Conservation (phyloP, 495 filamentous ascomycete species). For the Penicillium salamii region DNA sequence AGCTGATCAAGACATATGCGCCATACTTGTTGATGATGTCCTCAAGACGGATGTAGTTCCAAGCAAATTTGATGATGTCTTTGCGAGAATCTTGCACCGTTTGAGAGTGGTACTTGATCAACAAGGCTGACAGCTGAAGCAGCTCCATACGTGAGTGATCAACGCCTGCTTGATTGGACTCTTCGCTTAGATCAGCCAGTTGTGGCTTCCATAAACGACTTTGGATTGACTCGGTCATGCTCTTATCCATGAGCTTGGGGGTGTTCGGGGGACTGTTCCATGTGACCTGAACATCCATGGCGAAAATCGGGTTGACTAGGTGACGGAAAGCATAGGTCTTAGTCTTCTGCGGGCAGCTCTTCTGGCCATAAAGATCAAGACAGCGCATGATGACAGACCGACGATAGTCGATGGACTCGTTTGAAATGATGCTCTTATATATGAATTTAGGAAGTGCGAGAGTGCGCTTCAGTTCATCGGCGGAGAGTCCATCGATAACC, state of each 20-base stretch:
- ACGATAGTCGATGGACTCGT: slow-evolving; percentile 85
- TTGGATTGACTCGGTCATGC: slow-evolving; percentile 87
- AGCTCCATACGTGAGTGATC: slow-evolving; percentile 97
- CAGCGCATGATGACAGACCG: slow-evolving; percentile 79
- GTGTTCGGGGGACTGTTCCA: slow-evolving; percentile 53
- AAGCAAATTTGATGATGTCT: slow-evolving; percentile 98
- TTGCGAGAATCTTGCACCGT: slow-evolving; percentile 88
- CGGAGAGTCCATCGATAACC: slow-evolving; percentile 79
- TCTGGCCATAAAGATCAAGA: slow-evolving; percentile 81
- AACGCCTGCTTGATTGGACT: slow-evolving; percentile 78
- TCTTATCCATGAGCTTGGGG: slow-evolving; percentile 78
- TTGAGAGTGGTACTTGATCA: slow-evolving; percentile 87
- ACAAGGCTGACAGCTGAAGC: slow-evolving; percentile 86
- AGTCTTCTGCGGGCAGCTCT: slow-evolving; percentile 73
- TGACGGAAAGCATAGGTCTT: slow-evolving; percentile 92
- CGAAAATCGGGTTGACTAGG: slow-evolving; percentile 92
- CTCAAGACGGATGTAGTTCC: slow-evolving; percentile 96
- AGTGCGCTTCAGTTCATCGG: slow-evolving; percentile 73
- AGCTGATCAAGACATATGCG: slow-evolving; percentile 93
- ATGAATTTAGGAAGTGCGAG: slow-evolving; percentile 78
- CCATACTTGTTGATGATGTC: slow-evolving; percentile 99
- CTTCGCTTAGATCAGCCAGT: slow-evolving; percentile 77
- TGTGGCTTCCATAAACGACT: slow-evolving; percentile 93
- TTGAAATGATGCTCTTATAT: slow-evolving; percentile 79
- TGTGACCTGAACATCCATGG: slow-evolving; percentile 84